Evolutionary conservation across 768 basidiomycete species (phyloP).

Genomic region (Boletus edulis): DNA sequence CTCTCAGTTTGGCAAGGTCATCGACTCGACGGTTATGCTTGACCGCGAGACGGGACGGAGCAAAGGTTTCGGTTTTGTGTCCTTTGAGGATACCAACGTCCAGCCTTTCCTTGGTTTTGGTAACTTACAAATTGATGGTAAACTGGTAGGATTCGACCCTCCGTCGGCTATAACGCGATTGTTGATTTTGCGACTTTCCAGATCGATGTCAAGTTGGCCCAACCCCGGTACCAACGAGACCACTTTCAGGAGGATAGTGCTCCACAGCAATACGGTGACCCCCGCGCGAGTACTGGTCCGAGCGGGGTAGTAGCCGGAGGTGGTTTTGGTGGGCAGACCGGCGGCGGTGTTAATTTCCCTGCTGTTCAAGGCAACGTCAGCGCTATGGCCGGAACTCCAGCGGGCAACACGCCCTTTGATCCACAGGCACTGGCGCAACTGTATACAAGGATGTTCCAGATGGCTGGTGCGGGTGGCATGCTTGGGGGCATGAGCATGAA

Average conservation of each 20-base stretch:
- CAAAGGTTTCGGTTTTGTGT: conserved; percentile 98
- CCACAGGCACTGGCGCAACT: conserved; percentile 89
- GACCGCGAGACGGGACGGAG: conserved; percentile 93
- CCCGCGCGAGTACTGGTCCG: conserved; percentile 8
- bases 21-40: conserved; percentile 98
- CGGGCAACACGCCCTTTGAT: conserved; percentile 72
- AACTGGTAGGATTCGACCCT: conserved; percentile 62
- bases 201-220: conserved; percentile 98
- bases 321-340: conserved; percentile 34
- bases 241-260: conserved; percentile 48
- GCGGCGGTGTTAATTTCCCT: conserved; percentile 36
- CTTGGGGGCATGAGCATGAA: conserved; percentile 44
- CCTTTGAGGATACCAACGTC: conserved; percentile 89
- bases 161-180: background rate
- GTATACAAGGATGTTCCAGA: conserved; percentile 94
- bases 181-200: conserved; percentile 29
- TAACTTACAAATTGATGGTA: conserved; percentile 91
- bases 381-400: conserved; percentile 29
- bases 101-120: conserved; percentile 86
- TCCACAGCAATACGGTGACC: conserved; percentile 17
- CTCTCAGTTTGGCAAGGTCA: conserved; percentile 90
- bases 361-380: conserved; percentile 22
- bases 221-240: conserved; percentile 82
- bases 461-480: conserved; percentile 57
- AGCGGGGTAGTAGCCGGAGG: conserved; percentile 12